Conservation (phyloP, 805 yeast species). For the Cyberlindnera lachancei region DNA sequence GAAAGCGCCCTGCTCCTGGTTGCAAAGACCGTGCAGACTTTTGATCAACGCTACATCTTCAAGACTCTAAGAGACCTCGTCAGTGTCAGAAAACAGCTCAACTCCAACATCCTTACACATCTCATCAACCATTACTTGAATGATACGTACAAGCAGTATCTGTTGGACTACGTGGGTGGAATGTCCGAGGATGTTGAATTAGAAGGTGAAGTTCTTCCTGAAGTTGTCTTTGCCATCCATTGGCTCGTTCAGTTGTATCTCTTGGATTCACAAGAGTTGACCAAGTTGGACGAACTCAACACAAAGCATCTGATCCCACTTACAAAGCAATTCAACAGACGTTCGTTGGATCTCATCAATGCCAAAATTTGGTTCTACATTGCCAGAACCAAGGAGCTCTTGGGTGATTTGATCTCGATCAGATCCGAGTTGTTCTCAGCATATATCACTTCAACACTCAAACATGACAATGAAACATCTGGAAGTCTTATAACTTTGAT, state of each 20-base stretch:
- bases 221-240: conserved; percentile 72
- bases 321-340: conserved; percentile 59
- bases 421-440: conserved; percentile 67
- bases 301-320: conserved; percentile 36
- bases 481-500: conserved; percentile 83
- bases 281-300: conserved; percentile 47
- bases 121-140: conserved; percentile 54
- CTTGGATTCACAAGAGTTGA: conserved; percentile 51
- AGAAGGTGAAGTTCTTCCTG: conserved; percentile 51
- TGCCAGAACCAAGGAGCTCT: conserved; percentile 66
- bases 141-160: conserved; percentile 31
- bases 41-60: conserved; percentile 83
- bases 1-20: conserved; percentile 27
- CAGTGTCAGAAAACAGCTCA: conserved; percentile 58
- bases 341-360: conserved; percentile 77
- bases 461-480: conserved; percentile 88
- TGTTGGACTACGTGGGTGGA: conserved; percentile 34
- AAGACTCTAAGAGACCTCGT: conserved; percentile 82
- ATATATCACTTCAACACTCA: conserved; percentile 79
- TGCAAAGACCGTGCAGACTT: conserved; percentile 54
- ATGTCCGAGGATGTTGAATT: conserved; percentile 22
- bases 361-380: conserved; percentile 94
- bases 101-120: conserved; percentile 44
- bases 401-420: conserved; percentile 42
- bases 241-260: conserved; percentile 71